Evolutionary conservation across 1,284 basidiomycete species (phyloP).

Genomic region (Puccinia coronata): DNA sequence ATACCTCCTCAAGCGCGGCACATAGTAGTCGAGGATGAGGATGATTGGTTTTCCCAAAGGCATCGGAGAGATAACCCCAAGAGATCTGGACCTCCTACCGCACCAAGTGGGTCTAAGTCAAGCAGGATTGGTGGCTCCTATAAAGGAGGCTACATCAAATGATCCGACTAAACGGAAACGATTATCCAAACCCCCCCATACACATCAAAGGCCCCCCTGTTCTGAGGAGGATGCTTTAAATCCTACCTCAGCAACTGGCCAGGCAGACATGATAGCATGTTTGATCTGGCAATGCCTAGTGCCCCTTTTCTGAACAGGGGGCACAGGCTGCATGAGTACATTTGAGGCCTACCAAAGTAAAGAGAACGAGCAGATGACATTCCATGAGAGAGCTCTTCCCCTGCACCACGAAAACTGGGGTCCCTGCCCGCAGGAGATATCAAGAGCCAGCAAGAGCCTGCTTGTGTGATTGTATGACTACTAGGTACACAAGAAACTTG

Average conservation of each 20-base stretch:
- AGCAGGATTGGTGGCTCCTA: conserved; percentile 35
- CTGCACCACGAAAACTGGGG: no score
- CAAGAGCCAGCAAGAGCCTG: no score
- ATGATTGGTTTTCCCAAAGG: conserved; percentile 44
- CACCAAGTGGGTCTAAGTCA: neutral
- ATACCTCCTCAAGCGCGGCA: neutral
- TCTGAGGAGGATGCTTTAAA: neutral
- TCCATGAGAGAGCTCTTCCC: no score
- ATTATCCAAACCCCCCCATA: neutral
- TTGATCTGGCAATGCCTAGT: neutral
- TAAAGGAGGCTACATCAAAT: conserved; percentile 44
- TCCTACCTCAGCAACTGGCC: neutral
- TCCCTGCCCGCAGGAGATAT: no score
- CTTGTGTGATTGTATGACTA: no score
- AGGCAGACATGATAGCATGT: neutral
- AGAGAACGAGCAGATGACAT: no score
- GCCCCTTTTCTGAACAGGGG: no score
- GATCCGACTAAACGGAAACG: neutral
- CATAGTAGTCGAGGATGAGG: conserved; percentile 8
- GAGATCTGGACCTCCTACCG: neutral
- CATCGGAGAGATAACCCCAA: conserved; percentile 9
- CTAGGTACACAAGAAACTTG: no score
- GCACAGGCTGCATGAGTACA: no score
- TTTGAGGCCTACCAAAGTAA: no score
- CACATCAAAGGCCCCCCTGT: neutral